phyloP scores from a whole-genome alignment of 2,329 filamentous ascomycete genomes.

The Calonectria hawksworthii region DNA sequence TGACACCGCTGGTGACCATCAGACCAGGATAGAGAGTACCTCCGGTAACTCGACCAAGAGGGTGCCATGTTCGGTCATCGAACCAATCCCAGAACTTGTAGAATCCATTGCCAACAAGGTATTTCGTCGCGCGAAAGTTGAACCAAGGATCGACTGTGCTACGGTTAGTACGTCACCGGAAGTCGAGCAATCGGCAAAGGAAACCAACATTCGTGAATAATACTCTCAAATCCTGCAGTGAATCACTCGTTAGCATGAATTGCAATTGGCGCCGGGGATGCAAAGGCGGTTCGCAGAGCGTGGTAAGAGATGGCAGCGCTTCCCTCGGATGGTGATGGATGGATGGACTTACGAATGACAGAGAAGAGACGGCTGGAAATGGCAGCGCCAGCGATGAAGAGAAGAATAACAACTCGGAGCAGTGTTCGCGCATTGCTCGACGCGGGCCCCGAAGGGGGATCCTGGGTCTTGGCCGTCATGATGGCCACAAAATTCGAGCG shows the following conservation, averaged over 20 bases:
- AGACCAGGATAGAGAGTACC: slow-evolving; percentile 98
- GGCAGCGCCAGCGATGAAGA: slow-evolving; percentile 90
- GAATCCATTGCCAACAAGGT: slow-evolving; percentile 96
- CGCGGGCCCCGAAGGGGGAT: slow-evolving; percentile 80
- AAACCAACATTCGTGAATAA: slow-evolving; percentile 97
- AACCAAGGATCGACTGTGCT: slow-evolving; percentile 96
- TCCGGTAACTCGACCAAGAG: slow-evolving; percentile 96
- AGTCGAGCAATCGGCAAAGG: slow-evolving; percentile 28
- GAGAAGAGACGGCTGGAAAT: slow-evolving; percentile 96
- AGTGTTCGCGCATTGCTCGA: slow-evolving; percentile 87
- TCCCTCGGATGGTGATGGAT: slow-evolving; percentile 3
- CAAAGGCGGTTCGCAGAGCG: not conserved
- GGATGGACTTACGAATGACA: slow-evolving; percentile 86
- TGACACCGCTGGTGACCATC: slow-evolving; percentile 98
- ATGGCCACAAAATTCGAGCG: slow-evolving; percentile 51
- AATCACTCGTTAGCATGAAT: slow-evolving; percentile 49
- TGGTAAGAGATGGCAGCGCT: not conserved
- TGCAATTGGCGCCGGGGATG: not conserved
- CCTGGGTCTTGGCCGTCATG: slow-evolving; percentile 62
- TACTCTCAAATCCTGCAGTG: slow-evolving; percentile 89
- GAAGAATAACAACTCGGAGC: slow-evolving; percentile 90
- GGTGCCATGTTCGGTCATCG: slow-evolving; percentile 99
- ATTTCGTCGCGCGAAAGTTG: slow-evolving; percentile 99
- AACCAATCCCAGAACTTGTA: slow-evolving; percentile 99
- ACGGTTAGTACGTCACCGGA: slow-evolving; percentile 43